These are phyloP conservation scores for Berberis vulgaris DNA, from an alignment of 164 flowering plant species.

Conservation along the genomic window DNA sequence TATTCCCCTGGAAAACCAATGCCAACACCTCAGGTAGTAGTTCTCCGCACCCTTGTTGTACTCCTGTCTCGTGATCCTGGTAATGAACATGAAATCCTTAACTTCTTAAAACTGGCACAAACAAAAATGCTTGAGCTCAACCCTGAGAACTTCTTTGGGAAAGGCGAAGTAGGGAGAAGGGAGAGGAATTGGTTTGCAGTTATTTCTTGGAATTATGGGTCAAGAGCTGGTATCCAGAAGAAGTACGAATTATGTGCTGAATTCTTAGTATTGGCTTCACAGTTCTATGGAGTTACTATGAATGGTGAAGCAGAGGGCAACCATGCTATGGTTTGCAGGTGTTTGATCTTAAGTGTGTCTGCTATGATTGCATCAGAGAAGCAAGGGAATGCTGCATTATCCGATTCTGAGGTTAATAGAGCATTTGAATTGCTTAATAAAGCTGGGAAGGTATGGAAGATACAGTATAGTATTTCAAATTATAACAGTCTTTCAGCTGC, in stretches of 20 bases:
- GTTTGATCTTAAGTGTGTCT: constrained; percentile 27
- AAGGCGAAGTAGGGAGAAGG: constrained; percentile 35
- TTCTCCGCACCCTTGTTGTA: constrained; percentile 58
- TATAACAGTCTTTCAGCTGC: background rate
- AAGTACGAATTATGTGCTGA: constrained; percentile 14
- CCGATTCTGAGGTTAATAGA: background rate
- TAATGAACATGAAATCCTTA: constrained; percentile 47
- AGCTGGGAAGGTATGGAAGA: constrained; percentile 61
- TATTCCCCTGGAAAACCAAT: constrained; percentile 51
- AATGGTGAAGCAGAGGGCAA: background rate
- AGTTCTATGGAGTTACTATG: background rate
- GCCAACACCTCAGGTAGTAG: constrained; percentile 62
- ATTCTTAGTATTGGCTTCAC: background rate
- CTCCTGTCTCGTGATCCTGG: constrained; percentile 42
- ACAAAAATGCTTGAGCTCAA: constrained; percentile 50
- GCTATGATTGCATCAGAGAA: constrained; percentile 27
- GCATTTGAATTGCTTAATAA: constrained; percentile 46
- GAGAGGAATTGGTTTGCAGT: constrained; percentile 15
- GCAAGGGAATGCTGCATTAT: background rate
- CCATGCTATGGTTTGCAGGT: background rate
- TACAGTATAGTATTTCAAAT: background rate
- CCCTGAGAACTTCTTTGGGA: constrained; percentile 60
- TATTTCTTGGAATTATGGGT: background rate
- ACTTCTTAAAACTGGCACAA: constrained; percentile 42
- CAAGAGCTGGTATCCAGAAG: constrained; percentile 40